Base-by-base conservation (phyloP, 2,329 filamentous ascomycete genomes). In the Cadophora sp. region DNA sequence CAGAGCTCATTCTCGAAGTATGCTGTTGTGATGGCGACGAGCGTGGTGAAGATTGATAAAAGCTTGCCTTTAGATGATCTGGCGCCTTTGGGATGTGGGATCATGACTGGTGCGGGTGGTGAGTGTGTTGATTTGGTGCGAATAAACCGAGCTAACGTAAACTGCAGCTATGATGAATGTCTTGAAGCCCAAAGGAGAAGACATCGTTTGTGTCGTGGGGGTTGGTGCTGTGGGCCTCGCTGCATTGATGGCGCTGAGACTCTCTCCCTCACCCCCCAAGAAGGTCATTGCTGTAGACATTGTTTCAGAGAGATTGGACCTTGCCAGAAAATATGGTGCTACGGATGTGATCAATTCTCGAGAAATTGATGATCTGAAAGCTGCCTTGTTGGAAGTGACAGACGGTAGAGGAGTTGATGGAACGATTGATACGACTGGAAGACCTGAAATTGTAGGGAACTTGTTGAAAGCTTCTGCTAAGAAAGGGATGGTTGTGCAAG, bases 261-360 rank as follows among this genome's bases (percentile, higher is more conserved):
- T 74, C 22, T n/a, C 50, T 4, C 26, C 63, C 4, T 8, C 37
- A 29, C 62, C 60, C 12, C 68, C 69, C 3, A 68, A 22, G n/a
- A 68, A 71, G 16, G 79, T 86, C 62, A 80, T 86, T 11, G 83
- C 80, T 5, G 78, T 84, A 8, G 84, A 86, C 69, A 75, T 84
- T 11, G 77, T 83, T 14, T 74, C 79, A 8, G 72, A 73, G 4
- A 78, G 82, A 24, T 76, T 86, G 14, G 77, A 79, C 27, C 70
- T 85, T 26, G 83, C 83, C 0, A 79, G 73, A 24, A 76, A 78
- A 48, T 76, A 84, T 14, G 84, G 84, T 27, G 84, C 84, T 3
- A 73, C 72, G 26, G 62, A 74, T 37, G 53, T 69, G 4, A 61
- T 74, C 16, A 73, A 74, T 46, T 69, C 69, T 9, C 65, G 40